phyloP scores from a whole-genome alignment of 352 stramenopile species.

The Phytophthora boehmeriae region DNA sequence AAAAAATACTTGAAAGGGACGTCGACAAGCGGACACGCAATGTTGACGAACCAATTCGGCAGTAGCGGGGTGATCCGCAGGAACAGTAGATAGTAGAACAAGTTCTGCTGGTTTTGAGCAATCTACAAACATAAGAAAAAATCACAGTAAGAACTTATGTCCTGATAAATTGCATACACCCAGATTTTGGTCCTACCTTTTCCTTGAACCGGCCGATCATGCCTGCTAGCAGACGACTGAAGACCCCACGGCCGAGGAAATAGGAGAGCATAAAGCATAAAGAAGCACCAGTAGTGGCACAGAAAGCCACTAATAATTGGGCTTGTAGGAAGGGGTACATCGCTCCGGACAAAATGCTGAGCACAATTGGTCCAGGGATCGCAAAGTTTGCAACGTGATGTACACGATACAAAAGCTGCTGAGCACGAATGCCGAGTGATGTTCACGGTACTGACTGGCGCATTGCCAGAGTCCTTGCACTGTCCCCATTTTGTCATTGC shows the following conservation, averaged over 20 bases:
- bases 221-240: conserved; percentile 64
- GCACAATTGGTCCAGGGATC: conserved; percentile 85
- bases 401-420: conserved; percentile 88
- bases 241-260: conserved; percentile 77
- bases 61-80: conserved; percentile 86
- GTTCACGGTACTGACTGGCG: conserved; percentile 76
- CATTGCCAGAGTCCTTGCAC: conserved; percentile 80
- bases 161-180: neutral
- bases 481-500: conserved; percentile 87
- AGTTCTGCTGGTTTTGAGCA: conserved; percentile 77
- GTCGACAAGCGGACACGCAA: conserved; percentile 83
- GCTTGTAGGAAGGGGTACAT: conserved; percentile 87
- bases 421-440: conserved; percentile 76
- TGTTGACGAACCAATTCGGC: conserved; percentile 92
- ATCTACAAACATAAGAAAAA: conserved; percentile 51
- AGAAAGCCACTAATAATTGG: conserved; percentile 84
- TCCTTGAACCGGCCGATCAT: conserved; percentile 85
- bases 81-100: conserved; percentile 93
- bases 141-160: neutral
- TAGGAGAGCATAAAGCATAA: conserved; percentile 89
- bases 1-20: conserved; percentile 89
- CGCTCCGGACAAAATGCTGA: conserved; percentile 88
- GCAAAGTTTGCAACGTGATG: conserved; percentile 86
- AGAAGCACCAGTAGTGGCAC: conserved; percentile 79
- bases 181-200: conserved; percentile 41